A percentile compares a stretch with the other conserved stretches of the same genome.
Conservation (phyloP, 768 basidiomycete genomes). For the Boletus bicolor region DNA sequence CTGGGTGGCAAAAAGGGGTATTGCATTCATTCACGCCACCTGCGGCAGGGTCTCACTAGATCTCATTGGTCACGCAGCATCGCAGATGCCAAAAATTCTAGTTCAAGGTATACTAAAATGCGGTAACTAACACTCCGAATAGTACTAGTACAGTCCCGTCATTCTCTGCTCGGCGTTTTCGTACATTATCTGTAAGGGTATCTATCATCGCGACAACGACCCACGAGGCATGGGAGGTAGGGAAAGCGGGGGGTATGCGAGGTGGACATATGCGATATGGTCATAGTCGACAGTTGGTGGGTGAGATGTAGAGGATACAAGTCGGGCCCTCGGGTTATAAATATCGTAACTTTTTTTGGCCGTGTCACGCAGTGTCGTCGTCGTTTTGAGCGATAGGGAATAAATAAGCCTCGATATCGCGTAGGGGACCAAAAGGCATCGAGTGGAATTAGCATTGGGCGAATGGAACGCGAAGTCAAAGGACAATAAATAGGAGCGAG, state of each 20-base stretch:
- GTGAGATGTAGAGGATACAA: conserved; percentile 31
- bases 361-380: conserved; percentile 22
- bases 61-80: not conserved
- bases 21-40: conserved; percentile 15
- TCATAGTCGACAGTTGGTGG: conserved; percentile 25
- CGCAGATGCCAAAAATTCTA: conserved; percentile 31
- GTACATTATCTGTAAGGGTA: conserved; percentile 30
- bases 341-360: conserved; percentile 21
- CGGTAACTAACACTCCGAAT: conserved; percentile 29
- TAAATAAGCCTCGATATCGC: conserved; percentile 31
- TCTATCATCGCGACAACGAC: conserved; percentile 34
- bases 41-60: not conserved
- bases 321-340: conserved; percentile 23
- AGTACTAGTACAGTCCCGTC: conserved; percentile 34
- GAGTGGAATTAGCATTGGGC: conserved; percentile 2
- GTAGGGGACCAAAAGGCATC: conserved; percentile 15
- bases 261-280: conserved; percentile 26
- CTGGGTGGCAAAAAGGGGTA: conserved; percentile 22
- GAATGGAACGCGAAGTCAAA: conserved; percentile 21
- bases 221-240: conserved; percentile 11
- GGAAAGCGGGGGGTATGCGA: conserved; percentile 14
- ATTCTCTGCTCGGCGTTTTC: conserved; percentile 26
- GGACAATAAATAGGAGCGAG: conserved; percentile 29
- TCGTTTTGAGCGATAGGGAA: conserved; percentile 28
- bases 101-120: conserved; percentile 36